Evolutionary conservation across 768 basidiomycete species (phyloP), one percentile per base, ranked within the genome.

Genomic region (Hericium alpestre): DNA sequence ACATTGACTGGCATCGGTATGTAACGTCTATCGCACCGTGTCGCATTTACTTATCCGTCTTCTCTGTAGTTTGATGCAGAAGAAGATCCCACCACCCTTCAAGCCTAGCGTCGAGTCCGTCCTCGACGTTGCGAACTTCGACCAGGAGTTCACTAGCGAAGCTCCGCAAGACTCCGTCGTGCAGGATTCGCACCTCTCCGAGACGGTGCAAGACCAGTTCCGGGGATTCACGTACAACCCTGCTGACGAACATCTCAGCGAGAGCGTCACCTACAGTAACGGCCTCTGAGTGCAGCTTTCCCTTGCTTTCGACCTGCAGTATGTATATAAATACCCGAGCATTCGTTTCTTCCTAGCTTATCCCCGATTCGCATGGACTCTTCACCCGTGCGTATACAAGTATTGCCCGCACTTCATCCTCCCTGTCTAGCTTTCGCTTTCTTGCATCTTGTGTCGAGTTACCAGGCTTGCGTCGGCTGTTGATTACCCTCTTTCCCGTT

Each of bases 121-220:
- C 1, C 81, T 96, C 48, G 94, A 96, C 68, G 93, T 94, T 20
- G 91, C 87, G 57, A 93, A 97, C 76, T 98, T 99, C 73, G 96
- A 98, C 70, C 81, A 92, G 23, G 95, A 98, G 70, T 99, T 99
- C 68, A 97, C 94, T 27, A 90, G 86, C 59, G 95, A 99, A 69
- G 86, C 90, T 56, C 88, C 94, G 2, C 84, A 91, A 64, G 95
- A 99, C 71, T 94, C 92, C 1, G 93, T 98, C 55, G 95, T 99
- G 40, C 90, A 90, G 61, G 92, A 93, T 65, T 93, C 91, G 3
- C 85, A 82, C 25, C 74, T 99, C 39, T 93, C 90, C 15, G 90
- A 96, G 75, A 97, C 94, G 0, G 93, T 99, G 1, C 95, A 99
- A 69, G 92, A 93, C 65, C 92, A 94, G 69, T 98, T 98, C 79